Evolutionary conservation across 1,139 yeast species (phyloP), one percentile per base, ranked within the genome.

Genomic region (Suhomyces bokatorum): DNA sequence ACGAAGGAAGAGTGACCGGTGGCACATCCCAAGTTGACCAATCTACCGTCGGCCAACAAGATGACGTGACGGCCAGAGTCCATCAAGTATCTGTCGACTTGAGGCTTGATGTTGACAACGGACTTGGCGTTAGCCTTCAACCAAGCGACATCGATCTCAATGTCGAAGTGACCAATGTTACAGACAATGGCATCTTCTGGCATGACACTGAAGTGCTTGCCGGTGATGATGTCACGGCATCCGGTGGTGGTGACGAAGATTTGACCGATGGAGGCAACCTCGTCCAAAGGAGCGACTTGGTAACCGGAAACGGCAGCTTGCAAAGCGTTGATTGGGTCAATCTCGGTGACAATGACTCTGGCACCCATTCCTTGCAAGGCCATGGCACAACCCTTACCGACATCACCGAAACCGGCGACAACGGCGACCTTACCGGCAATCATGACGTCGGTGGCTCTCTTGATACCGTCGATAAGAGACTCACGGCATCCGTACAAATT

Each of bases 391-490:
- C 99, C 99, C 81, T 93, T 93, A 80, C 99, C 99, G 66, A 93
- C 99, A 72, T 93, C 99, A 84, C 99, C 99, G 81, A 85, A 93
- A 75, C 99, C 99, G 54, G 98, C 98, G 64, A 93, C 99, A 62
- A 93, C 95, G 56, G 98, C 96, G 66, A 90, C 95, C 81, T 93
- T 93, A 80, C 99, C 99, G 59, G 98, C 99, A 69, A 93, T 87
- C 99, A 93, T 95, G 63, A 93, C 99, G 68, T 93, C 99, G 67
- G 99, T 93, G 73, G 99, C 99, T 80, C 99, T 90, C 85, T 93
- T 95, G 74, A 93, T 93, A 80, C 99, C 99, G 75, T 93, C 99
- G 62, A 93, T 80, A 65, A 93, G 85, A 57, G 99, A 95, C 81
- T 93, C 99, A 78, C 98, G 88, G 83, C 99, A 95, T 62, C 99